These are phyloP conservation scores for Coprinopsis marcescibilis DNA, from an alignment of 768 basidiomycete genomes.

Conservation along the genomic window DNA sequence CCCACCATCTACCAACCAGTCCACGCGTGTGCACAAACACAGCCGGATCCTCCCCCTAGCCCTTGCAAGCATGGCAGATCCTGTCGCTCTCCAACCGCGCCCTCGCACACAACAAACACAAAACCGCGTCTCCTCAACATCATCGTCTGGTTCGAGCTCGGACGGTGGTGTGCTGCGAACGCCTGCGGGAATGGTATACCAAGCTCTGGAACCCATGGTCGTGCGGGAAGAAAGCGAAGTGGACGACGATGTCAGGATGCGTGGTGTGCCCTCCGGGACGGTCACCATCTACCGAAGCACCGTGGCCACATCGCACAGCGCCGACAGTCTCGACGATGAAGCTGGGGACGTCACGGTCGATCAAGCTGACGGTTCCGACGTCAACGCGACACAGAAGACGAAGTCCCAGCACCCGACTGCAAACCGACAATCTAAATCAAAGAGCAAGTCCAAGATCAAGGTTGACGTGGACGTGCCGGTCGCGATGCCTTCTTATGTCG, in stretches of 20 bases:
- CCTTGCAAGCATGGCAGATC: slow-evolving; percentile 6
- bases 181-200: not conserved
- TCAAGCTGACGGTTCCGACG: not conserved
- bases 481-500: slow-evolving; percentile 39
- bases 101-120: too few species aligned
- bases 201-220: not conserved
- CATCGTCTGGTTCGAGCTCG: not conserved
- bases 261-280: not conserved
- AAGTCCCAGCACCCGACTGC: not conserved
- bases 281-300: slow-evolving; percentile 1
- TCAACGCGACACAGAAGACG: too few species aligned
- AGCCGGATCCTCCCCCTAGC: slow-evolving; percentile 3
- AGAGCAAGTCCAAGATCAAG: slow-evolving; percentile 27
- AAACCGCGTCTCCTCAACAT: not conserved
- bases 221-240: not conserved
- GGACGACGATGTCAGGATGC: not conserved
- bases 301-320: not conserved
- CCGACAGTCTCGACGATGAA: not conserved
- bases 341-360: not conserved
- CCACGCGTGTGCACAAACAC: not conserved
- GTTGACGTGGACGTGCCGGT: slow-evolving; percentile 20
- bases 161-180: not conserved
- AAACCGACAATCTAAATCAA: not conserved
- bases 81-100: not conserved
- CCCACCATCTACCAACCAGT: too few species aligned